Evolutionary conservation across 2,329 filamentous ascomycete genomes (phyloP), one percentile per base, ranked within the genome.

Genomic region (Colletotrichum sublineola): DNA sequence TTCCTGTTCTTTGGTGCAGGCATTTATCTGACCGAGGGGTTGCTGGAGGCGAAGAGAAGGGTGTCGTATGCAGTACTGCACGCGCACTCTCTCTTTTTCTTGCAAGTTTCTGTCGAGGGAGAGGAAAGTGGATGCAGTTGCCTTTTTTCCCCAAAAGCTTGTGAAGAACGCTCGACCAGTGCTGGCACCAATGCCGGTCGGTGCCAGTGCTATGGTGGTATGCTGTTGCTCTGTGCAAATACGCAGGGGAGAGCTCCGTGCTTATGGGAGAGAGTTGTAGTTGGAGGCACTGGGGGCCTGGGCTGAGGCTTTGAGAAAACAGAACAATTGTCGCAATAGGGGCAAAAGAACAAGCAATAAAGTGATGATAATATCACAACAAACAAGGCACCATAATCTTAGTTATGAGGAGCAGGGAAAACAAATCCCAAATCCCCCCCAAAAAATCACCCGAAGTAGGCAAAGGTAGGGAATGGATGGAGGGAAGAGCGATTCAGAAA

Each of bases 1-100:
- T 98, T 98, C 79, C 95, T 89, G 84, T 97, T 95, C 84, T 97
- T 97, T 71, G 91, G 89, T 60, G 92, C 84, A 76, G 91, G 87
- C 91, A 94, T 94, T 76, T 79, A 52, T 48, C n/a, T 64, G 44
- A 63, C 31, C 42, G 46, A 53, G 48, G 15, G 44, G 36, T 18
- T 42, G 63, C 63, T 63, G 53, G 36, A 63, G 29, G 50, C 42
- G 61, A n/a, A 31, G 36, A 62, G 31, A 38, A 46, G 20, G 20
- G 48, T 52, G 15, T 40, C 36, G 44, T 53, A 57, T 29, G 55
- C 24, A 15, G 20, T 52, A 33, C 36, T 9, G 5, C 56, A 14
- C n/a, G n/a, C 33, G 15, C n/a, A 14, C 56, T 38, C 36, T 29
- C 12, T 58, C n/a, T 40, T 24, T 42, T 29, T 58, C n/a, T 29